Conservation (phyloP, 2,329 filamentous ascomycete species). For the Plectosphaerella plurivora region DNA sequence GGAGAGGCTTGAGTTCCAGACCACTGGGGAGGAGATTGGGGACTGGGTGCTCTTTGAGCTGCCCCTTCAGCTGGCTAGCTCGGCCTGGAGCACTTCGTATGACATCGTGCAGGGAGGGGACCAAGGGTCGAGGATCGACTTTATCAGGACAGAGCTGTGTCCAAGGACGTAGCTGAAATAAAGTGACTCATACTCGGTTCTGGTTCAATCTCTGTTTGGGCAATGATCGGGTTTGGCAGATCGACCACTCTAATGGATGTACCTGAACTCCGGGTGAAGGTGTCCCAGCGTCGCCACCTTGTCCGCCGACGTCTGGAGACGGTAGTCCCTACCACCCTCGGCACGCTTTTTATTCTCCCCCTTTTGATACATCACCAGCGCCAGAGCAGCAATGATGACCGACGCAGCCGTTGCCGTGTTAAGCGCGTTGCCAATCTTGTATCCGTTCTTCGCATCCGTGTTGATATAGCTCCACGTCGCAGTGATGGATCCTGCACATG, state of each 20-base stretch:
- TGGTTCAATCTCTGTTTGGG: too few relatives aligned
- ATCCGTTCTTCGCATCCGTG: constrained; percentile 18
- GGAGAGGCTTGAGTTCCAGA: constrained; percentile 5
- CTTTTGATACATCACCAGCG: constrained; percentile 14
- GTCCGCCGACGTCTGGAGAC: constrained; percentile 11
- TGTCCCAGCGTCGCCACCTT: constrained; percentile 16
- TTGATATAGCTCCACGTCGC: constrained; percentile 23
- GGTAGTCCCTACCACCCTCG: constrained; percentile 16
- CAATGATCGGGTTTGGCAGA: too few relatives aligned
- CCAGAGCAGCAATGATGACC: constrained; percentile 15
- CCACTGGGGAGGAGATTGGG: constrained; percentile 3
- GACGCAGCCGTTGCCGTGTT: constrained; percentile 18
- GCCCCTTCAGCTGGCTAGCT: constrained; percentile 6
- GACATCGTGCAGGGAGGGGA: constrained; percentile 8
- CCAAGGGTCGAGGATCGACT: constrained; percentile 6
- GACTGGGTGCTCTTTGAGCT: constrained; percentile 5
- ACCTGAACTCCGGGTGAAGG: constrained; percentile 19
- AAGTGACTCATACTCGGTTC: too few relatives aligned
- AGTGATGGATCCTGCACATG: constrained; percentile 16
- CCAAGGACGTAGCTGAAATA: not conserved
- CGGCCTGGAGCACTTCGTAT: constrained; percentile 11
- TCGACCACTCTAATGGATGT: constrained; percentile 13
- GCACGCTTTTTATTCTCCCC: constrained; percentile 20
- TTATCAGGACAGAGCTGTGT: constrained; percentile 10
- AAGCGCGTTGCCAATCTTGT: constrained; percentile 18